Evolutionary conservation across 163 green algal genomes (phyloP), one percentile per base, ranked within the genome.

Genomic region (Chloromonas sp.): DNA sequence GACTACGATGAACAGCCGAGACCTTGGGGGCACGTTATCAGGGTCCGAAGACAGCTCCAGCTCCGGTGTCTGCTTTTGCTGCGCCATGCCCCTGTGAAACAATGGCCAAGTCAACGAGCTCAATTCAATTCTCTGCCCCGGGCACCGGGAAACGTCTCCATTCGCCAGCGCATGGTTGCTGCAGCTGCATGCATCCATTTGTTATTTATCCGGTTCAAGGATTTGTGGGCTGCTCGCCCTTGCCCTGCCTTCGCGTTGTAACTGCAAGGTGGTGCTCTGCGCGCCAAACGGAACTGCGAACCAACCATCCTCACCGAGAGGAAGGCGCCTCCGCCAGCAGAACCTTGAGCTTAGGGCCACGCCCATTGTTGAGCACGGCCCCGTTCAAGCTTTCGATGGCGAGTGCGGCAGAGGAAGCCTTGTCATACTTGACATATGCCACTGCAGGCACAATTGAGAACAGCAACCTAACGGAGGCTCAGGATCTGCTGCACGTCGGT

Each of bases 371-470:
- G 58, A 98, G 88, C 14, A 95, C 93, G 0, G 92, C 90, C 60
- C 96, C 95, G 83, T 98, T 95, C 58, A 98, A 89, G 81, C 87
- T 90, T 87, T 98, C 95, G 83, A 97, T 95, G 2, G 95, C 95
- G 11, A 94, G 84, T 11, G 95, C 95, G 3, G 94, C 95, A 1
- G 88, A 92, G 13, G 91, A 95, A 0, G 95, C 95, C 70, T 92
- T 95, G 81, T 96, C 94, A 88, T 94, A 98, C 88, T 96, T 96
- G 59, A 98, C 93, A 81, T 97, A 98, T 1, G 94, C 95, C 60
- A 98, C 95, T 95, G 92, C 84, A 83, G 58, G 1, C 71, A 3
- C 71, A 79, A 79, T 11, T 14, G 13, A 58, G 71, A 2, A 14
- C 2, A 76, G 66, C 66, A n/a, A 76, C 66, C 66, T 76, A 11